phyloP scores from a whole-genome alignment of 768 basidiomycete species.

The Mycena vulgaris region DNA sequence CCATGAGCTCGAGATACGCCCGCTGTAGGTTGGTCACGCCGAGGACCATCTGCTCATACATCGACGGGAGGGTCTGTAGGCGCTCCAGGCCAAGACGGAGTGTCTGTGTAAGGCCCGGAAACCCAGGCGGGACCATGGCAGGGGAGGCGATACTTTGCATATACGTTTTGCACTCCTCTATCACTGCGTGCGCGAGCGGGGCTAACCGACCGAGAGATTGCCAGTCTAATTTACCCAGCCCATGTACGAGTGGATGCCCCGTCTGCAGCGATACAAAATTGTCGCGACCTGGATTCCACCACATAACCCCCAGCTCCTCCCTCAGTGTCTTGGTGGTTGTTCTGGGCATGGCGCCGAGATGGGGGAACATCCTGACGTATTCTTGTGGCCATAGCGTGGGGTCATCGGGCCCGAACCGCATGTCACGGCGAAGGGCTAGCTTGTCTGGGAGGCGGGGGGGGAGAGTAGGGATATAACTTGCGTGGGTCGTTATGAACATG shows the following conservation, averaged over 20 bases:
- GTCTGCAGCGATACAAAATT: slow-evolving; percentile 1
- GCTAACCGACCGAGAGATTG: neutral
- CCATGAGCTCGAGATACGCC: slow-evolving; percentile 33
- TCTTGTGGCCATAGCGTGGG: neutral
- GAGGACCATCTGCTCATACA: slow-evolving; percentile 7
- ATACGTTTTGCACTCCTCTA: neutral
- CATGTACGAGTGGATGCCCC: neutral
- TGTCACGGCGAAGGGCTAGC: too few relatives aligned
- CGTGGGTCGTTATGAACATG: too few relatives aligned
- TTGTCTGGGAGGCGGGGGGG: too few relatives aligned
- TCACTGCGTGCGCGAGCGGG: neutral
- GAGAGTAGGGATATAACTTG: too few relatives aligned
- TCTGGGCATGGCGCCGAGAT: slow-evolving; percentile 3
- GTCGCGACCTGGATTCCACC: neutral
- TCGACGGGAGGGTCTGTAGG: neutral
- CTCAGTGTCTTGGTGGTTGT: neutral
- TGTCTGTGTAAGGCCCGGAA: neutral
- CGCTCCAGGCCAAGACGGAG: neutral
- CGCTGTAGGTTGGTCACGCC: slow-evolving; percentile 36
- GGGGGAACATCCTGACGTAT: neutral
- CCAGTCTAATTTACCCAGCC: neutral
- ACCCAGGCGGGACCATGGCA: neutral
- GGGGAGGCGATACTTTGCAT: neutral
- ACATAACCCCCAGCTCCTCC: neutral
- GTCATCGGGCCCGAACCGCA: too few relatives aligned